Conservation (phyloP, 306 rosid genomes). For the Echinosophora koreensis region DNA sequence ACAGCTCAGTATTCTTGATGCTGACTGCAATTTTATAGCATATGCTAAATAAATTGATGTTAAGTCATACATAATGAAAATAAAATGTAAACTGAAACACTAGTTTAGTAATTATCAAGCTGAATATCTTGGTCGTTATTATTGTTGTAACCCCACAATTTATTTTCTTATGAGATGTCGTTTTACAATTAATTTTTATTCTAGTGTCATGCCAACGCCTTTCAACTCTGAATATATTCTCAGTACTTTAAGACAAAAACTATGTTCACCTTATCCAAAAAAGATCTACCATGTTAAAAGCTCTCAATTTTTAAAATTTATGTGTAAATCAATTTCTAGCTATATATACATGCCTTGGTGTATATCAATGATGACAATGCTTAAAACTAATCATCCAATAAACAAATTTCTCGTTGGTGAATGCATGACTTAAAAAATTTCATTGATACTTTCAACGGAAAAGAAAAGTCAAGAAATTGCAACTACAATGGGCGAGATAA, state of each 20-base stretch:
- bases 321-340: not conserved
- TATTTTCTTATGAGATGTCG: not conserved
- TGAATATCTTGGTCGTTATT: not conserved
- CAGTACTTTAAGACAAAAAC: not conserved
- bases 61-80: too few species aligned
- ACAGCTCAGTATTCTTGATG: too few species aligned
- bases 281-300: not conserved
- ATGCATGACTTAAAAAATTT: not conserved
- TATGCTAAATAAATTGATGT: too few species aligned
- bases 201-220: not conserved
- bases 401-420: not conserved
- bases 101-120: not conserved
- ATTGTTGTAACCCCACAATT: not conserved
- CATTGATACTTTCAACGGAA: not conserved
- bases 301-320: not conserved
- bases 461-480: not conserved
- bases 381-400: not conserved
- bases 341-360: not conserved
- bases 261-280: not conserved
- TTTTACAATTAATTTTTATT: not conserved
- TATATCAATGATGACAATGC: not conserved
- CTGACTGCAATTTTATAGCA: too few species aligned
- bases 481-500: not conserved
- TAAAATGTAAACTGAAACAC: too few species aligned
- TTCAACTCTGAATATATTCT: not conserved